Conservation (phyloP, 2,329 filamentous ascomycete species). For the Epichloe elymi region DNA sequence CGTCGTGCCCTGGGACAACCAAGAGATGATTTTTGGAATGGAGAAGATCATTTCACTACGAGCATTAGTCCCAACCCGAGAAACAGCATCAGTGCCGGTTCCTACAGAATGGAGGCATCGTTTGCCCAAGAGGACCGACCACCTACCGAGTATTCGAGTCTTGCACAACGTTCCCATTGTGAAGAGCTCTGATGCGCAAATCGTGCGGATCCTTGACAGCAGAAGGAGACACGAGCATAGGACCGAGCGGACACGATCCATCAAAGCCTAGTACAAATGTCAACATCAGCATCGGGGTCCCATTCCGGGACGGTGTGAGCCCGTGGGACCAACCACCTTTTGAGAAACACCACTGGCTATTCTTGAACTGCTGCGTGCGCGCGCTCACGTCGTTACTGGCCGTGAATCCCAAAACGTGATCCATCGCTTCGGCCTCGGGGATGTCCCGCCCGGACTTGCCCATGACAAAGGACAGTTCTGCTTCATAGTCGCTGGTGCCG, state of each 20-base stretch:
- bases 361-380: conserved; percentile 23
- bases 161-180: conserved; percentile 25
- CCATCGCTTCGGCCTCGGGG: conserved; percentile 20
- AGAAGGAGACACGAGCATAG: conserved; percentile 18
- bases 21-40: conserved; percentile 41
- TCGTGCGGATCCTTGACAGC: conserved; percentile 18
- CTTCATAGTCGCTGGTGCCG: conserved; percentile 26
- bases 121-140: not conserved
- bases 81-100: not conserved
- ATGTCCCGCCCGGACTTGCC: conserved; percentile 28
- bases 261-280: conserved; percentile 20
- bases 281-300: conserved; percentile 8
- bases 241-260: conserved; percentile 36
- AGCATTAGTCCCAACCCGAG: not conserved
- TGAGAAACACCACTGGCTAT: conserved; percentile 29
- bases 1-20: conserved; percentile 46
- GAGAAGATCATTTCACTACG: conserved; percentile 40
- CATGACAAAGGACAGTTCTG: conserved; percentile 25
- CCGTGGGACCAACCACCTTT: conserved; percentile 16
- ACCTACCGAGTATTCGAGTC: conserved; percentile 18
- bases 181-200: conserved; percentile 18
- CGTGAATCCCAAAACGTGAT: conserved; percentile 27
- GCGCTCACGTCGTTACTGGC: conserved; percentile 25
- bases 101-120: not conserved
- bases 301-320: conserved; percentile 6